These are phyloP conservation scores for Aurantiochytrium sp. DNA, from an alignment of 108 stramenopile genomes.

Conservation along the genomic window DNA sequence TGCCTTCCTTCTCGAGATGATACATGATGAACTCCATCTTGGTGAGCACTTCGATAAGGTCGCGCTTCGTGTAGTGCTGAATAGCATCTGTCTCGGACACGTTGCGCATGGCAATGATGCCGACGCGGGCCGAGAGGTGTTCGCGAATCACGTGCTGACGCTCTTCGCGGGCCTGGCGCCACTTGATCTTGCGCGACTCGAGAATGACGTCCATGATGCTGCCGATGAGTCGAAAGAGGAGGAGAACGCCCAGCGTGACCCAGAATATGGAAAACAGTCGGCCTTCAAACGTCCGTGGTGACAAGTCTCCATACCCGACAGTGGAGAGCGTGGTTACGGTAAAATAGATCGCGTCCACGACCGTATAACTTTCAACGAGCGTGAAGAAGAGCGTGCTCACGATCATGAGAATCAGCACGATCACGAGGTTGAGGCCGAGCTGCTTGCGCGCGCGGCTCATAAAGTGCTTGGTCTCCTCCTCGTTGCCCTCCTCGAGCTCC, in stretches of 20 bases:
- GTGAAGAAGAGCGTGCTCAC: not conserved
- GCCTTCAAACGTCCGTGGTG: not conserved
- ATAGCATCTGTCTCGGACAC: not conserved
- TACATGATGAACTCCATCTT: conserved; percentile 17
- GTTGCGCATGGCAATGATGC: not conserved
- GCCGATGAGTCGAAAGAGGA: not conserved
- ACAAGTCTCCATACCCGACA: conserved; percentile 7
- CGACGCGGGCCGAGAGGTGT: not conserved
- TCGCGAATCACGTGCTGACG: not conserved
- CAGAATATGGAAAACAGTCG: conserved; percentile 5
- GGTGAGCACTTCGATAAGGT: not conserved
- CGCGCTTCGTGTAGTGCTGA: not conserved
- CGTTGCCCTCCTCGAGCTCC: conserved; percentile 1
- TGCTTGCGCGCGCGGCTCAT: not conserved
- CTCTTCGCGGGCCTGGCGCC: not conserved
- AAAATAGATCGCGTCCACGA: not conserved
- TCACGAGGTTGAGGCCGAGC: not conserved
- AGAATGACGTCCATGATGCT: not conserved
- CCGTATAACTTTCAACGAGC: not conserved
- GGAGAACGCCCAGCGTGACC: not conserved
- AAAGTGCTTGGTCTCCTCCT: not conserved
- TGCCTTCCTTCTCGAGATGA: not conserved
- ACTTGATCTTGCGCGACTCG: not conserved
- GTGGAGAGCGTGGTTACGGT: not conserved
- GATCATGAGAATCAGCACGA: not conserved